Evolutionary conservation across 2,329 filamentous ascomycete species (phyloP), one percentile per base, ranked within the genome.

Genomic region (Scytalidium lignicola): DNA sequence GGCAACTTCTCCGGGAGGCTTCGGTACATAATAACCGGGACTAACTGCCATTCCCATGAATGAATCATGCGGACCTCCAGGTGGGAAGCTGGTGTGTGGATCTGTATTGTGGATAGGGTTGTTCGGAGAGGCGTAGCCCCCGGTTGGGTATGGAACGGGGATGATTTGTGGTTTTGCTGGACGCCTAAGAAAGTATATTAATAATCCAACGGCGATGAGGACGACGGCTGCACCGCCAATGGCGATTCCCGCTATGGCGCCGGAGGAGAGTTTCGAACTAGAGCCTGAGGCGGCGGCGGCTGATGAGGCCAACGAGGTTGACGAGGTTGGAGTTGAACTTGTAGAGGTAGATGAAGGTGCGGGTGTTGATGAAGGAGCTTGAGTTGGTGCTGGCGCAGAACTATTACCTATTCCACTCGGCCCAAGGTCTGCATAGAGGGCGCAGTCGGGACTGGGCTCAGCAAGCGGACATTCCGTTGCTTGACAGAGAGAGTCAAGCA

Each of bases 401-500:
- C 40, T 7, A 28, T 26, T 26, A 5, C 23, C 23, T 26, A 19
- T n/a, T 7, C 58, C 61, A 6, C 55, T 54, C 3, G 55, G 55
- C 21, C 47, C 47, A 13, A 65, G 39, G 41, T 62, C 50, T 0
- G 40, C 43, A 43, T 66, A 66, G 1, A 55, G 54, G 2, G 51
- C 54, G 47, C 64, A 66, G 41, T 65, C 55, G 28, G 57, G 45
- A 32, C 51, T 53, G 7, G 61, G 56, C 2, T 51, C 54, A 3
- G 62, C 63, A 1, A 63, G 52, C 1, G 62, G 61, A 49, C 64
- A 66, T 10, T 51, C 56, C 19, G 50, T 45, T 18, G 56, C 56
- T 42, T 62, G 57, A 48, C 64, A 65, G n/a, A 66, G 54, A 20
- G 56, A 61, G 22, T 51, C 56, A 3, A 66, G 55, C 46, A 60